A percentile compares a stretch with the other conserved stretches of the same genome.
phyloP scores from a whole-genome alignment of 2,329 filamentous ascomycete species.

The Botrytis pseudocinerea region DNA sequence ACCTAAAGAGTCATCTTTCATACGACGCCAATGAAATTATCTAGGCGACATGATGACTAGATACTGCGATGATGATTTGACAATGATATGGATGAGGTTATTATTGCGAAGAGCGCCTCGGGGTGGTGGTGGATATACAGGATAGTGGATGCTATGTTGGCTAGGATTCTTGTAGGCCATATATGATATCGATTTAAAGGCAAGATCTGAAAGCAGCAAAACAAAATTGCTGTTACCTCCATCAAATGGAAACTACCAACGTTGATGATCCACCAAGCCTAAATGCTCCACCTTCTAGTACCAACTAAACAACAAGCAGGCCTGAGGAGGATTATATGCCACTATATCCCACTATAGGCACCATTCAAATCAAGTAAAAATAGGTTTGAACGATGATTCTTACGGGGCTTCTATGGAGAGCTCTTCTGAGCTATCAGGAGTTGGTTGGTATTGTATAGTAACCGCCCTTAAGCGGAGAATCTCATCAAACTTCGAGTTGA shows the following conservation, averaged over 20 bases:
- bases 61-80: not conserved
- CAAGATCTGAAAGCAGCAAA: not conserved
- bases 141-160: not conserved
- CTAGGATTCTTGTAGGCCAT: not conserved
- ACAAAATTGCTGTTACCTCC: not conserved
- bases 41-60: not conserved
- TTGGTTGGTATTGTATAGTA: not conserved
- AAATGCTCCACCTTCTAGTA: not conserved
- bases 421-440: not conserved
- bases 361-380: not conserved
- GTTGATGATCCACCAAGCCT: not conserved
- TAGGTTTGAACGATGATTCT: not conserved
- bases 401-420: not conserved
- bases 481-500: too few species aligned
- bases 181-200: not conserved
- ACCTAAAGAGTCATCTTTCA: not conserved
- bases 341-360: not conserved
- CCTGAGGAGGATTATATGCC: not conserved
- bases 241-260: not conserved
- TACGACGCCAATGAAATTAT: accelerated
- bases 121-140: not conserved
- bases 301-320: too few species aligned
- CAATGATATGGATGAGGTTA: not conserved
- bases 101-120: not conserved
- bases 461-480: not conserved